Percentiles rank a stretch among this genome's conserved stretches.
phyloP scores from a whole-genome alignment of 2,329 filamentous ascomycete genomes.

The Hymenoscyphus albidus region DNA sequence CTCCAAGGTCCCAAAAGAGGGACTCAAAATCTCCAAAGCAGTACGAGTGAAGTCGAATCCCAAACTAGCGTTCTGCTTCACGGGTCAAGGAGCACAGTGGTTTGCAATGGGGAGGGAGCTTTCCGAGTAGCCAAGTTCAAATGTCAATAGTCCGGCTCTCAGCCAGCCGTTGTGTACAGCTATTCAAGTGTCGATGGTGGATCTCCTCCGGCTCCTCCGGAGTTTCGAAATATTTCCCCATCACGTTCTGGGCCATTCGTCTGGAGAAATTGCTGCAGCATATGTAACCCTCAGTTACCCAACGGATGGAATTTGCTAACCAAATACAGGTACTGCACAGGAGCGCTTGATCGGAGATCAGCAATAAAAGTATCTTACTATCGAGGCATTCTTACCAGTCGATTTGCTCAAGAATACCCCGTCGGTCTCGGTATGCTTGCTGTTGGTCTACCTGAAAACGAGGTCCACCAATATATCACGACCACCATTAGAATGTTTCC shows the following conservation, averaged over 20 bases:
- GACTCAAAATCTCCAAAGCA: not conserved
- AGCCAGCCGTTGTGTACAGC: conserved; percentile 22
- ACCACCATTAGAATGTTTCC: not conserved
- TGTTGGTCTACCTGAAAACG: conserved; percentile 37
- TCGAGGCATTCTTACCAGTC: conserved; percentile 15
- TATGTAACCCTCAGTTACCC: not conserved
- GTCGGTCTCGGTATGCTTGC: conserved; percentile 49
- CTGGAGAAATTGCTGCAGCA: conserved; percentile 38
- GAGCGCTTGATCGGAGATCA: conserved; percentile 18
- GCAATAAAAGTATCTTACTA: conserved; percentile 17
- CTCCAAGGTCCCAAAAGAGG: not conserved
- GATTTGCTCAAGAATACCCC: conserved; percentile 7
- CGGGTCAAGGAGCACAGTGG: conserved; percentile 11
- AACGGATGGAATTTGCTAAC: not conserved
- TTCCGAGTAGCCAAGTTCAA: not conserved
- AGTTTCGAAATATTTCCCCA: conserved; percentile 18
- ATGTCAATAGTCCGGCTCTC: not conserved
- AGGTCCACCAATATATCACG: not conserved
- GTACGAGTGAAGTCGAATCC: not conserved
- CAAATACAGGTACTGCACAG: conserved; percentile 19
- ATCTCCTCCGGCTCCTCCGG: conserved; percentile 15
- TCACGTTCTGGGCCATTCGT: conserved; percentile 30
- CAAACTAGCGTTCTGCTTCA: not conserved
- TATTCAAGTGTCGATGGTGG: conserved; percentile 28
- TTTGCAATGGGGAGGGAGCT: conserved; percentile 8